A percentile compares a stretch with the other conserved stretches of the same genome.
phyloP scores from a whole-genome alignment of 2,329 filamentous ascomycete species.

The Lasiodiplodia gonubiensis region DNA sequence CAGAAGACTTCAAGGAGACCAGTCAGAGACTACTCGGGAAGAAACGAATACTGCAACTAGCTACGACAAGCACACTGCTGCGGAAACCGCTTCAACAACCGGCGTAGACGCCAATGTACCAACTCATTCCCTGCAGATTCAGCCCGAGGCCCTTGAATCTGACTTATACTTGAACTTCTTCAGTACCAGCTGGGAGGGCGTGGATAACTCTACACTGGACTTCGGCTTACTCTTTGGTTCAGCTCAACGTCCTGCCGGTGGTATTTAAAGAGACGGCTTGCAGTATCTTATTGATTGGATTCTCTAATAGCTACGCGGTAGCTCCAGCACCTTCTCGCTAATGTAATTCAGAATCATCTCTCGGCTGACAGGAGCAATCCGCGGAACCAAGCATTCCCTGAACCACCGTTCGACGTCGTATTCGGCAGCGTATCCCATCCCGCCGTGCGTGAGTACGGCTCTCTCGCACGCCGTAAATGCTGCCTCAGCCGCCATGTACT shows the following conservation, averaged over 20 bases:
- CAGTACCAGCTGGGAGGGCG: neutral
- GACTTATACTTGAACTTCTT: constrained; percentile 10
- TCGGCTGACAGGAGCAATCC: constrained; percentile 64
- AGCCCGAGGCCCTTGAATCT: neutral
- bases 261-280: neutral
- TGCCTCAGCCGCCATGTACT: constrained; percentile 66
- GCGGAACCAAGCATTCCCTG: constrained; percentile 63
- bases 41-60: neutral
- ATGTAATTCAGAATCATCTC: constrained; percentile 82
- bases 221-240: neutral
- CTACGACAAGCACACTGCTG: no score
- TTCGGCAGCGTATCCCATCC: constrained; percentile 68
- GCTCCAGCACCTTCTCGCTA: constrained; percentile 67
- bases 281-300: neutral
- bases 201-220: neutral
- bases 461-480: constrained; percentile 66
- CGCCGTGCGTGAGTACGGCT: constrained; percentile 62
- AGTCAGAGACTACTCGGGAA: neutral
- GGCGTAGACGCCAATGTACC: neutral
- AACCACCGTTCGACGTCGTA: constrained; percentile 68
- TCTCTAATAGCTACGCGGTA: constrained; percentile 72
- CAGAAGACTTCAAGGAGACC: constrained; percentile 38
- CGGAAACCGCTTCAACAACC: neutral
- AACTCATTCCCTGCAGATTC: neutral
- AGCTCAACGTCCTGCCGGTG: neutral